These are phyloP conservation scores for Cercospora sp. DNA, from an alignment of 2,329 filamentous ascomycete species.

Conservation along the genomic window DNA sequence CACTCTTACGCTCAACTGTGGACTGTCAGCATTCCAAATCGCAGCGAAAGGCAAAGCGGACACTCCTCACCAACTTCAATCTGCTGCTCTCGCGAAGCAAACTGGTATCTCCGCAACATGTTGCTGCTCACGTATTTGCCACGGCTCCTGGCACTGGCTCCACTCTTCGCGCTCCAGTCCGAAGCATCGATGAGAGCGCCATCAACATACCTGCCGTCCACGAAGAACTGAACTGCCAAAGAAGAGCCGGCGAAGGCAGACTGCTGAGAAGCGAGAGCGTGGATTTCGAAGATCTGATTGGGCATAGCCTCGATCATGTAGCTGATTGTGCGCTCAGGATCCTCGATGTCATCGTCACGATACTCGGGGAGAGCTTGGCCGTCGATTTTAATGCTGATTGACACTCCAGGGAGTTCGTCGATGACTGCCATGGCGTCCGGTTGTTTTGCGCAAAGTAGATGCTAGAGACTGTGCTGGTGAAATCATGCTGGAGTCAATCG, in stretches of 20 bases:
- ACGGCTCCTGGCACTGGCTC: constrained; percentile 12
- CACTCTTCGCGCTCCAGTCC: neutral
- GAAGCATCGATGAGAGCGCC: constrained; percentile 6
- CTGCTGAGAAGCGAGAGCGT: neutral
- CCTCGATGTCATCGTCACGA: constrained; percentile 10
- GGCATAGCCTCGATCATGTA: constrained; percentile 18
- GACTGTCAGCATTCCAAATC: neutral
- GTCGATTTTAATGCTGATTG: constrained; percentile 11
- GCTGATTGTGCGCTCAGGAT: constrained; percentile 12
- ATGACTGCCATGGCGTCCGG: constrained; percentile 11
- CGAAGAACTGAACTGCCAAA: constrained; percentile 15
- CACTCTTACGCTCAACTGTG: constrained; percentile 14
- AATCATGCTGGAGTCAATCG: neutral
- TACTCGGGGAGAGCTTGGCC: constrained; percentile 15
- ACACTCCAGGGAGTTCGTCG: constrained; percentile 8
- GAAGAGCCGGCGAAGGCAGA: constrained; percentile 5
- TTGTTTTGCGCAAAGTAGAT: too few relatives aligned
- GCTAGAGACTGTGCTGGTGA: neutral
- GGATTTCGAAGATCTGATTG: constrained; percentile 18
- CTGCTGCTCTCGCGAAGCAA: constrained; percentile 10
- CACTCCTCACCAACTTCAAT: constrained; percentile 7
- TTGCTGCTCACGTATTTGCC: constrained; percentile 10
- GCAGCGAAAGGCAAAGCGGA: neutral
- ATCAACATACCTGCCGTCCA: constrained; percentile 21
- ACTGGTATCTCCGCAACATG: constrained; percentile 18